A percentile compares a stretch with the other conserved stretches of the same genome.
Conservation (phyloP, 2,329 filamentous ascomycete species). For the Nectriaceae sp. region DNA sequence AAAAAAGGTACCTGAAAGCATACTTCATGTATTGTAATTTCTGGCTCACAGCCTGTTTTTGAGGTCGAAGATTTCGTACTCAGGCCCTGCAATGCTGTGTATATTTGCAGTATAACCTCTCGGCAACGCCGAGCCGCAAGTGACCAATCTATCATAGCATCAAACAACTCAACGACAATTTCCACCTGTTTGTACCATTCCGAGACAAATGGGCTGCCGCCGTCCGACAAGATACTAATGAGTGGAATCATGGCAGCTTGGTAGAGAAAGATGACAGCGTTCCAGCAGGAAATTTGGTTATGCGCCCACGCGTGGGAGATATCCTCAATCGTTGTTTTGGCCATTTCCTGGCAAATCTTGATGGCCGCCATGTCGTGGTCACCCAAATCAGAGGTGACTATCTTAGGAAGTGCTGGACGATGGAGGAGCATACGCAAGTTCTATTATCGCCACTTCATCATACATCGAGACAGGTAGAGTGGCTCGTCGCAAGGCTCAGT, state of each 20-base stretch:
- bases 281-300: slow-evolving; percentile 79
- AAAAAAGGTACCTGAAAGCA: no score
- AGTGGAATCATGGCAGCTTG: slow-evolving; percentile 80
- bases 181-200: slow-evolving; percentile 61
- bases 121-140: slow-evolving; percentile 62
- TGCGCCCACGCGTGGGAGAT: slow-evolving; percentile 70
- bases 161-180: slow-evolving; percentile 60
- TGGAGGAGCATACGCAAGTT: slow-evolving; percentile 77
- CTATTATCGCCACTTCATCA: slow-evolving; percentile 83
- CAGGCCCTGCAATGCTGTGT: slow-evolving; percentile 63
- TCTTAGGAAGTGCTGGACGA: slow-evolving; percentile 69
- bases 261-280: slow-evolving; percentile 80
- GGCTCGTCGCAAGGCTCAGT: slow-evolving; percentile 70
- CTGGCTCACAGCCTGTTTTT: no score
- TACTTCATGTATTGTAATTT: no score
- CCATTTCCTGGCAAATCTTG: slow-evolving; percentile 68
- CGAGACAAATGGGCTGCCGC: slow-evolving; percentile 47
- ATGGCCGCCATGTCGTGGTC: slow-evolving; percentile 69
- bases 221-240: slow-evolving; percentile 72
- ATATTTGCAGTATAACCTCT: slow-evolving; percentile 65
- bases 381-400: slow-evolving; percentile 54
- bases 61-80: no score
- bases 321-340: slow-evolving; percentile 70
- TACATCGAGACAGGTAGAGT: slow-evolving; percentile 67
- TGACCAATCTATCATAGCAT: slow-evolving; percentile 66